Percentiles rank a stretch among this genome's conserved stretches.
These are phyloP conservation scores for Sclerotiophoma versabilis DNA, from an alignment of 2,329 filamentous ascomycete genomes.

Conservation along the genomic window DNA sequence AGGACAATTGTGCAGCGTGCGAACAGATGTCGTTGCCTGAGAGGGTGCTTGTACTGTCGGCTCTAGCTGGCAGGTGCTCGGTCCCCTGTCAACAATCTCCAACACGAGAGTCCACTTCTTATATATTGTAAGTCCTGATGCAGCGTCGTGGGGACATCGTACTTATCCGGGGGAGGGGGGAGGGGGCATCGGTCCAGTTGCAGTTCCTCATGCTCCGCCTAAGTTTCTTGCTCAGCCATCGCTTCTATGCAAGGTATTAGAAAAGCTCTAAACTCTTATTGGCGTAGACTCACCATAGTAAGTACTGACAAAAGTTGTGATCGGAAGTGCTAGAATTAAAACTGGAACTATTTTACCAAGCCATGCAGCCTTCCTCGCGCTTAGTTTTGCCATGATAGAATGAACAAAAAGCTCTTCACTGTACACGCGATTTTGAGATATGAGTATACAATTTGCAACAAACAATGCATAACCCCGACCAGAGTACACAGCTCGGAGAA, in stretches of 20 bases:
- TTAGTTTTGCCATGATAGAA: too few species aligned
- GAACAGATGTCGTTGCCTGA: not conserved
- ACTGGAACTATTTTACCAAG: too few species aligned
- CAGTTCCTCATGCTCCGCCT: not conserved
- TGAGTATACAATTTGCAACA: too few species aligned
- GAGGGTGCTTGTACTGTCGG: not conserved
- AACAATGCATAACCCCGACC: too few species aligned
- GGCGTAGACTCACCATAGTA: not conserved
- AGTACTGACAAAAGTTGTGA: not conserved
- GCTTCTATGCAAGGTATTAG: not conserved
- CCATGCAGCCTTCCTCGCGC: too few species aligned
- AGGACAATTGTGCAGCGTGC: not conserved
- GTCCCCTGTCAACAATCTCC: not conserved
- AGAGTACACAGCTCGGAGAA: too few species aligned
- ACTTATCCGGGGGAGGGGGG: too few species aligned
- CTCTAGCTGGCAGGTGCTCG: not conserved
- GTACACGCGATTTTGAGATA: too few species aligned
- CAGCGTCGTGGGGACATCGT: too few species aligned
- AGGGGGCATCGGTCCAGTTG: not conserved
- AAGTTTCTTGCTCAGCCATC: not conserved
- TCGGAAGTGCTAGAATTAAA: not conserved
- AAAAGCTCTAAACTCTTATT: too few species aligned
- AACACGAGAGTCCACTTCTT: not conserved
- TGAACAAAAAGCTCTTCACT: too few species aligned
- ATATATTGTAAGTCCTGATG: too few species aligned